Base-by-base conservation (phyloP, 257 asterid genomes). In the Lithospermum erythrorhizon region DNA sequence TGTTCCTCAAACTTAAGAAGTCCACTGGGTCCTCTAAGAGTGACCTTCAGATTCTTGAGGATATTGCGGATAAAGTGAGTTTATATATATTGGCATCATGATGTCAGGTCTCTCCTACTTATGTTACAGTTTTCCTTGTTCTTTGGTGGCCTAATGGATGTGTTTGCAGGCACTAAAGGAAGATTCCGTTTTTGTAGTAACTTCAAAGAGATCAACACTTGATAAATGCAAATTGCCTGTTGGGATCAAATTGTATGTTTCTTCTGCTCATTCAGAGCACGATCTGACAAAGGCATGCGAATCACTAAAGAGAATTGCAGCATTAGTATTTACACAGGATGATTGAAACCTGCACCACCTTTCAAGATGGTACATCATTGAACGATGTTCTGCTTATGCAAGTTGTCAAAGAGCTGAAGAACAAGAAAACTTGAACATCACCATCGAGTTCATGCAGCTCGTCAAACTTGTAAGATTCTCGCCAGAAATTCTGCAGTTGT, bases 191-290 rank as follows among this genome's bases (percentile, higher is more conserved):
- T 82, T 87, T 59, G 76, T 90, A 47, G 83, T 80, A n/a, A 78
- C 90, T 58, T 79, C 96, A 23, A 90, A 74, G 73, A 73, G 95
- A 76, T 84, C 97, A 9, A 77, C 79, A 7, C 71, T 87, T 9
- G 97, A 90, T 78, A 90, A 83, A 74, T 90, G 97, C 86, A 79
- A 78, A 48, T 71, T 87, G 66, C 96, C 95, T 2, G 82, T 70
- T 17, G 97, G 95, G 56, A 79, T 90, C 41, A 82, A 89, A 69
- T 62, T 84, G 65, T 79, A 70, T 41, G 81, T 82, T 18, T 90
- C 95, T 52, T 89, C 98, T 29, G 95, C 78, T 49, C 98, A 90
- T 74, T 70, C 95, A 51, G 84, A 85, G 63, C 63, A 81, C 0
- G 96, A 90, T 81, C 54, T 87, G 62, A 72, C 37, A 62, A 82